Percentiles rank a stretch among this genome's conserved stretches.
phyloP scores from a whole-genome alignment of 2,329 filamentous ascomycete genomes.

The Microdochium nivale region DNA sequence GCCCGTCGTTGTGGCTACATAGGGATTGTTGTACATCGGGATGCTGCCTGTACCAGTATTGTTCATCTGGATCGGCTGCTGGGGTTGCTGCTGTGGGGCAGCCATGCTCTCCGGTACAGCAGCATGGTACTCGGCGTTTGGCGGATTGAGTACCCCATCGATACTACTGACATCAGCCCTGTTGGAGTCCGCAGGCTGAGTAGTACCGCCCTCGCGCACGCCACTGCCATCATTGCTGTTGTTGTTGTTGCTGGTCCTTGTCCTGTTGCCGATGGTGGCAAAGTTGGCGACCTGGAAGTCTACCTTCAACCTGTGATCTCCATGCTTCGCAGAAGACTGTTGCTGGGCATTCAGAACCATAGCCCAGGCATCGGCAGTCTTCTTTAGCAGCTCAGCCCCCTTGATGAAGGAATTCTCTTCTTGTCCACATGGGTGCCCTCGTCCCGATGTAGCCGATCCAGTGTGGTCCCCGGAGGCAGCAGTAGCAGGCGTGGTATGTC shows the following conservation, averaged over 20 bases:
- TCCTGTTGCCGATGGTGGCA: not conserved
- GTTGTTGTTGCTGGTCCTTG: too few relatives aligned
- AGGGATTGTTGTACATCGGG: not conserved
- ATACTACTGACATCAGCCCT: too few relatives aligned
- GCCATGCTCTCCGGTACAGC: too few relatives aligned
- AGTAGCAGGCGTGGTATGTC: too few relatives aligned
- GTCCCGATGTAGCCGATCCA: not conserved
- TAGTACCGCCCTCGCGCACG: not conserved
- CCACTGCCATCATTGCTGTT: not conserved
- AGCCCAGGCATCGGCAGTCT: not conserved
- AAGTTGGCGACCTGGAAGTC: not conserved
- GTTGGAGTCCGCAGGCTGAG: not conserved
- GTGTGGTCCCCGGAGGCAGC: too few relatives aligned
- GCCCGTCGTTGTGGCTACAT: not conserved
- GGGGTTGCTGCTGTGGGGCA: too few relatives aligned
- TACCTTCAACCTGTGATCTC: not conserved
- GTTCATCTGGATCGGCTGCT: not conserved
- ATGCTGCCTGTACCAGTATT: not conserved
- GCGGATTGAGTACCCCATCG: too few relatives aligned
- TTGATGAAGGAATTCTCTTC: not conserved
- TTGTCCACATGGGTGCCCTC: not conserved
- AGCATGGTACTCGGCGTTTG: too few relatives aligned
- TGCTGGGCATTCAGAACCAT: not conserved
- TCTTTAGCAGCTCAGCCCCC: not conserved
- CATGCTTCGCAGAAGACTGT: not conserved